These are phyloP conservation scores for Tarenaya hassleriana DNA, from an alignment of 345 rosid genomes.

Conservation along the genomic window DNA sequence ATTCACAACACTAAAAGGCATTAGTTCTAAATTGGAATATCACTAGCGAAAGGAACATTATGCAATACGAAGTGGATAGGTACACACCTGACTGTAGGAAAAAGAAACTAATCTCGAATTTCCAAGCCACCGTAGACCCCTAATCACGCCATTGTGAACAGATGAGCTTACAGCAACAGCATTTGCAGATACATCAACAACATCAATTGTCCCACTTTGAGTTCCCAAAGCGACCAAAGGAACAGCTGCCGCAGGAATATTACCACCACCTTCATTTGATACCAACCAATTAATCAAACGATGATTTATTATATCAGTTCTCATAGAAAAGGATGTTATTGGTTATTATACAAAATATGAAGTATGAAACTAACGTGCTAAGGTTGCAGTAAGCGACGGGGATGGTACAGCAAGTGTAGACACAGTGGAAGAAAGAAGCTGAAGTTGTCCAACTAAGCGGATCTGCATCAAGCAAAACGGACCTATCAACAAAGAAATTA, in stretches of 20 bases:
- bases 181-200: constrained; percentile 89
- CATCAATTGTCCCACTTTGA: constrained; percentile 80
- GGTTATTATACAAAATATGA: constrained; percentile 10
- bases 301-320: constrained; percentile 8
- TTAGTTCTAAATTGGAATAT: not conserved
- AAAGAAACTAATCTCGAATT: constrained; percentile 94
- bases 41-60: not conserved
- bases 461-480: constrained; percentile 48
- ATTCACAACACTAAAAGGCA: constrained; percentile 15
- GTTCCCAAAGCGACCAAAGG: constrained; percentile 98
- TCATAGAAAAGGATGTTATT: constrained; percentile 4
- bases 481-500: constrained; percentile 15
- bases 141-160: constrained; percentile 65
- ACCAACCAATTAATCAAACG: constrained; percentile 24
- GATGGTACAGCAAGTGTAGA: constrained; percentile 93
- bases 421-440: constrained; percentile 90
- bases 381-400: constrained; percentile 87
- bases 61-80: too few relatives aligned
- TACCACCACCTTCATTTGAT: constrained; percentile 73
- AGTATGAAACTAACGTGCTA: constrained; percentile 70
- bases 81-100: constrained; percentile 67
- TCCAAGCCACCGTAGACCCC: constrained; percentile 97
- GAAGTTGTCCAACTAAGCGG: constrained; percentile 76
- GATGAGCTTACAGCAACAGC: constrained; percentile 81
- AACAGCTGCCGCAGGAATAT: constrained; percentile 84